These are phyloP conservation scores for Trichoderma pleuroti DNA, from an alignment of 2,329 filamentous ascomycete species.

Conservation along the genomic window DNA sequence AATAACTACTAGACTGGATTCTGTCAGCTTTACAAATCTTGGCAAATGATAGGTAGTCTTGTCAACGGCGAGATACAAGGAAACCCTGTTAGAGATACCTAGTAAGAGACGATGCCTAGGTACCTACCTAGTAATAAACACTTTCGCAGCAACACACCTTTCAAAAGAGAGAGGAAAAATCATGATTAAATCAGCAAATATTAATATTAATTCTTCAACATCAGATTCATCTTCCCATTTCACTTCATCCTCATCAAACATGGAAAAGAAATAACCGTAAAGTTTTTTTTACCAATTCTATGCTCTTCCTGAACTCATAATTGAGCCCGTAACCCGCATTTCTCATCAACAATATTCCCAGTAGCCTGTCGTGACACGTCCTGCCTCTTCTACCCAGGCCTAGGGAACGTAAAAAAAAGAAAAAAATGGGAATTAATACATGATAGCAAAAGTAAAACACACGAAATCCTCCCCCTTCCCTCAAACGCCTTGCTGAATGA, in stretches of 20 bases:
- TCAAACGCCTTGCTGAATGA: constrained; percentile 15
- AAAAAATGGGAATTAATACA: not conserved
- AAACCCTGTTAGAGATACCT: no score
- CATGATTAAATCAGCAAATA: not conserved
- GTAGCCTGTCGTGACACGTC: not conserved
- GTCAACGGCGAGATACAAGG: no score
- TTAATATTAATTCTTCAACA: not conserved
- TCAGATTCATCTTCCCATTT: not conserved
- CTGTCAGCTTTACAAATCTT: not conserved
- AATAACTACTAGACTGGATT: not conserved
- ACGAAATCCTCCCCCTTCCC: not conserved
- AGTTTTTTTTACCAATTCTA: constrained; percentile 9
- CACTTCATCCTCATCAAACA: not conserved
- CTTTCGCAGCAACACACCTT: no score
- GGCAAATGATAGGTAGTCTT: not conserved
- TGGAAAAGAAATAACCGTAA: not conserved
- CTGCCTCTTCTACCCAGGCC: not conserved
- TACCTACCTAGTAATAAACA: no score
- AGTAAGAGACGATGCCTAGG: no score
- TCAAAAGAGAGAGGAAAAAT: no score
- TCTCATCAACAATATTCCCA: constrained; percentile 4
- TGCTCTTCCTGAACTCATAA: not conserved
- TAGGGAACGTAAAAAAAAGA: not conserved
- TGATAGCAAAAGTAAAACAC: not conserved
- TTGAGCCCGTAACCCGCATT: not conserved